phyloP scores from a whole-genome alignment of 2,329 filamentous ascomycete species.

The Talaromyces sp. region DNA sequence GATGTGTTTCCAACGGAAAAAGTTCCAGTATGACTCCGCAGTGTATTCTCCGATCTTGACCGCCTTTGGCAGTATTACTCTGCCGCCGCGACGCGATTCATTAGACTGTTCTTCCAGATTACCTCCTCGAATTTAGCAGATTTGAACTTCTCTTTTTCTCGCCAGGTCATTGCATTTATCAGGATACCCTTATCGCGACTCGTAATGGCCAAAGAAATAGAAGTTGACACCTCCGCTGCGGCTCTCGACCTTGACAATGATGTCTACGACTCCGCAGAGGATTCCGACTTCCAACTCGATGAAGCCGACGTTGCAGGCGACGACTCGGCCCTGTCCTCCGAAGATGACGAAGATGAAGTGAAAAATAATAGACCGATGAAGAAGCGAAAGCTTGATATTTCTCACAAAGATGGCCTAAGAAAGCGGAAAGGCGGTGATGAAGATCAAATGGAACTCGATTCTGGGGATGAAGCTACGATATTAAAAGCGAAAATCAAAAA shows the following conservation, averaged over 20 bases:
- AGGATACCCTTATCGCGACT: neutral
- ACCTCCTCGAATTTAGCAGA: neutral
- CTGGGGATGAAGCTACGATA: conserved; percentile 55
- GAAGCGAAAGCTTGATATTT: conserved; percentile 29
- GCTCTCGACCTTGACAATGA: conserved; percentile 28
- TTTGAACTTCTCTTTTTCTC: neutral
- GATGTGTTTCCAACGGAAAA: neutral
- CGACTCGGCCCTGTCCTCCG: conserved; percentile 28
- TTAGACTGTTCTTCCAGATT: neutral
- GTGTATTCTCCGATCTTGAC: neutral
- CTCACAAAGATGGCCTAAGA: conserved; percentile 24
- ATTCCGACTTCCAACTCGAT: conserved; percentile 46
- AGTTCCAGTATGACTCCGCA: conserved; percentile 6
- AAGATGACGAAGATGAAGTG: conserved; percentile 27
- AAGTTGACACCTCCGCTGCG: neutral
- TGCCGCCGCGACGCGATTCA: neutral
- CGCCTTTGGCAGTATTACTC: conserved; percentile 12
- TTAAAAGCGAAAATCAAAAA: conserved; percentile 42
- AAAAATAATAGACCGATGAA: conserved; percentile 28
- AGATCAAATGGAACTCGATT: conserved; percentile 44
- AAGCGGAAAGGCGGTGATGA: conserved; percentile 17
- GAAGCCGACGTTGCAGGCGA: conserved; percentile 26
- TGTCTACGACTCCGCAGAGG: conserved; percentile 34
- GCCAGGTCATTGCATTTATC: neutral
- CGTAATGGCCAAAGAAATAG: conserved; percentile 3